Evolutionary conservation across 768 basidiomycete genomes (phyloP).

Genomic region (Cyathus striatus): DNA sequence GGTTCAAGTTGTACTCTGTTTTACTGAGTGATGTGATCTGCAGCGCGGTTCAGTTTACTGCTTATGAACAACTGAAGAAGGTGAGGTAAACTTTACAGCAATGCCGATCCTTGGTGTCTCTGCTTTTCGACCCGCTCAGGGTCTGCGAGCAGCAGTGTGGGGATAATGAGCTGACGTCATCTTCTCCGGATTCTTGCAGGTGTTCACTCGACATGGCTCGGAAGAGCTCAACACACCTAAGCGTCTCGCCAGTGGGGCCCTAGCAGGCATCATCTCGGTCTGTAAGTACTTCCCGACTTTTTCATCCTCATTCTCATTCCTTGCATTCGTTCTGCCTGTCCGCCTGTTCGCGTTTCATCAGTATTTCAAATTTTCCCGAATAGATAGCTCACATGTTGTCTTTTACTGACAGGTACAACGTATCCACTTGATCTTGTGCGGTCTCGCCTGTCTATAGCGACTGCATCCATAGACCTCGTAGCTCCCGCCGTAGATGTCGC

Average conservation of each 20-base stretch:
- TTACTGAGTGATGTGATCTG: slow-evolving; percentile 2
- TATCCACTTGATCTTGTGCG: slow-evolving; percentile 94
- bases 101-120: neutral
- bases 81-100: slow-evolving; percentile 31
- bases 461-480: slow-evolving; percentile 50
- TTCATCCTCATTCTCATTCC: neutral
- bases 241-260: slow-evolving; percentile 78
- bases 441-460: slow-evolving; percentile 88
- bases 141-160: neutral
- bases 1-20: neutral
- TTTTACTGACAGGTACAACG: slow-evolving; percentile 54
- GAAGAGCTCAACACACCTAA: slow-evolving; percentile 84
- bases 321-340: neutral
- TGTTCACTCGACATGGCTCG: slow-evolving; percentile 66
- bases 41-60: slow-evolving; percentile 80
- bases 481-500: slow-evolving; percentile 19
- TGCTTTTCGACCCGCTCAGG: neutral
- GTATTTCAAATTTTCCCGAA: neutral
- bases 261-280: slow-evolving; percentile 93
- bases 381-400: neutral
- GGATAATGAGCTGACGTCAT: slow-evolving; percentile 23
- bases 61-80: slow-evolving; percentile 90
- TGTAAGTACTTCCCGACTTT: slow-evolving; percentile 47
- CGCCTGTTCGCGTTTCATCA: neutral
- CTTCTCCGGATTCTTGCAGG: slow-evolving; percentile 27